Evolutionary conservation across 116 monocot genomes (phyloP), one percentile per base, ranked within the genome.

Genomic region (Cymodocea nodosa): DNA sequence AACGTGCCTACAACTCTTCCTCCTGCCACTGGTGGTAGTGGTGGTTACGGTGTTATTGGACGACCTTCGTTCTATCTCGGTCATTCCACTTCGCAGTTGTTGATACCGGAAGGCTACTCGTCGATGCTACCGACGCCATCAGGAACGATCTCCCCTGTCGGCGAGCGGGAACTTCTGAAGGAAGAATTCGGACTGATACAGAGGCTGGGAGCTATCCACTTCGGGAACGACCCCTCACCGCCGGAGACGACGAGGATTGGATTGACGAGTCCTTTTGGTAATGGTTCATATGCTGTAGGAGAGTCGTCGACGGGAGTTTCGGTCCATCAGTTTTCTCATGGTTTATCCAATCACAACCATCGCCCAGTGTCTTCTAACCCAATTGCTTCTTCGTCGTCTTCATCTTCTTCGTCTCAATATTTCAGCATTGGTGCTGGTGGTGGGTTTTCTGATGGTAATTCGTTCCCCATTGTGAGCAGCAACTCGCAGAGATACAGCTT

Each of bases 101-200:
- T 44, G 30, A 30, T 30, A 30, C 3, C 30, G 44, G 44, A 9
- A 1, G 44, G 44, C 6, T 10, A 4, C 6, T 0, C 44, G 44
- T 44, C 44, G 5, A 44, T 44, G 44, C 6, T 4, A 7, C 6
- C 48, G 4, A 1, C 50, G 35, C 19, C 48, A 8, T 60, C 7
- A 7, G 23, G 19, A 15, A 22, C 18, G 62, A 3, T 19, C 11
- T 53, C 58, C 3, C 55, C 22, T 36, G 17, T 6, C 36, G 55
- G 22, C 56, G 52, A 52, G 34, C 15, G 52, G 66, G 52, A 44
- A 14, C 66, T 6, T 14, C 6, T 35, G 51, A 22, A 17, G 30
- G 56, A 58, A 10, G 70, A 62, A 9, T 35, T 39, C n/a, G 36
- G 71, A 18, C 35, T 71, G 60, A 13, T 48, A n/a, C 10, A 51